A percentile compares a stretch with the other conserved stretches of the same genome.
phyloP scores from a whole-genome alignment of 345 rosid genomes.

The Isatis tinctoria region DNA sequence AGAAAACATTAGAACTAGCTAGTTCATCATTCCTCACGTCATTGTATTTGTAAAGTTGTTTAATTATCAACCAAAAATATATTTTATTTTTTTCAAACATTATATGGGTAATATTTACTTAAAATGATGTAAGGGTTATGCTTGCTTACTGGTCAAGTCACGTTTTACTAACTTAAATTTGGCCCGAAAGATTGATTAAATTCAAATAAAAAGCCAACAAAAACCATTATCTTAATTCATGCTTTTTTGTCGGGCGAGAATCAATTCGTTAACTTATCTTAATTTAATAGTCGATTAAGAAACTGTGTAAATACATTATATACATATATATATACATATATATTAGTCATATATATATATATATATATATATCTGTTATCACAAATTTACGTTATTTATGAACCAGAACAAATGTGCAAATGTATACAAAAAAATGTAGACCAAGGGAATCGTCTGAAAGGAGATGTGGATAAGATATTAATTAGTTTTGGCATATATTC shows the following conservation, averaged over 20 bases:
- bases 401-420: not conserved
- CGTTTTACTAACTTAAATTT: not conserved
- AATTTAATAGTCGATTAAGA: constrained; percentile 1
- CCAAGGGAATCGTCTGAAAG: constrained; percentile 22
- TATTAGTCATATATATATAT: not conserved
- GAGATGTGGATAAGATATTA: constrained; percentile 25
- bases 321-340: not conserved
- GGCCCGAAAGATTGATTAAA: not conserved
- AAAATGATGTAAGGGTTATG: constrained; percentile 12
- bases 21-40: constrained; percentile 28
- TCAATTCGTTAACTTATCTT: constrained; percentile 24
- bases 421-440: not conserved
- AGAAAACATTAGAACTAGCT: constrained; percentile 31
- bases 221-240: constrained; percentile 14
- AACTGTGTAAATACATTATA: not conserved
- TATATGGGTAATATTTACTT: not conserved
- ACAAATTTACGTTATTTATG: not conserved
- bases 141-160: constrained; percentile 24
- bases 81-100: constrained; percentile 1
- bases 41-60: not conserved
- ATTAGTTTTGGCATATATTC: constrained; percentile 32
- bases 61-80: not conserved
- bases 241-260: constrained; percentile 20
- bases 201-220: constrained; percentile 1
- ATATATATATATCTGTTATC: not conserved